Percentiles rank a stretch among this genome's conserved stretches.
Conservation (phyloP, 75 land plant species). For the Selaginella moellendorffii region DNA sequence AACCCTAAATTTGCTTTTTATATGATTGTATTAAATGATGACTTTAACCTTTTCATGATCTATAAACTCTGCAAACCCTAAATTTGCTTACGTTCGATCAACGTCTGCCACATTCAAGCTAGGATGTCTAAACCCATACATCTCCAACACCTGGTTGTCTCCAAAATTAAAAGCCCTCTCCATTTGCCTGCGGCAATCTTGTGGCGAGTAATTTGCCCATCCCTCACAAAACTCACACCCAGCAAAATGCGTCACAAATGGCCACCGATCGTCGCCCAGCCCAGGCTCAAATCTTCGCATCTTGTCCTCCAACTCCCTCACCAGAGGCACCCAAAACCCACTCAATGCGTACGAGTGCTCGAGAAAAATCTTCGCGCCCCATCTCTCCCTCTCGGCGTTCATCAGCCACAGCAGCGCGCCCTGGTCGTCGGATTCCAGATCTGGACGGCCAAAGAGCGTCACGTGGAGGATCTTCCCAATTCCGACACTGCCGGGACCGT, state of each 20-base stretch:
- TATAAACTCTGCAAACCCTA: neutral
- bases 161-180: neutral
- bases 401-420: neutral
- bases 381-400: no score
- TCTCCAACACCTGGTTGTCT: neutral
- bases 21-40: neutral
- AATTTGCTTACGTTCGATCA: neutral
- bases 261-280: no score
- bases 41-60: neutral
- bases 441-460: neutral
- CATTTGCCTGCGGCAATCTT: neutral
- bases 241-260: slow-evolving; percentile 16
- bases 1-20: neutral
- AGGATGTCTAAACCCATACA: neutral
- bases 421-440: slow-evolving; percentile 1
- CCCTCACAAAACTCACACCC: slow-evolving; percentile 11
- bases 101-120: neutral
- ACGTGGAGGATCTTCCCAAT: neutral
- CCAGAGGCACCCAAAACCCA: slow-evolving; percentile 15
- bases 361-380: slow-evolving; percentile 15
- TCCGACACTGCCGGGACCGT: neutral
- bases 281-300: slow-evolving; percentile 14
- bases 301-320: slow-evolving; percentile 7
- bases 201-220: neutral
- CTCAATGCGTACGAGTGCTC: slow-evolving; percentile 14